Base-by-base conservation (phyloP, 1,139 yeast species). In the Blastobotrys buckinghamii region DNA sequence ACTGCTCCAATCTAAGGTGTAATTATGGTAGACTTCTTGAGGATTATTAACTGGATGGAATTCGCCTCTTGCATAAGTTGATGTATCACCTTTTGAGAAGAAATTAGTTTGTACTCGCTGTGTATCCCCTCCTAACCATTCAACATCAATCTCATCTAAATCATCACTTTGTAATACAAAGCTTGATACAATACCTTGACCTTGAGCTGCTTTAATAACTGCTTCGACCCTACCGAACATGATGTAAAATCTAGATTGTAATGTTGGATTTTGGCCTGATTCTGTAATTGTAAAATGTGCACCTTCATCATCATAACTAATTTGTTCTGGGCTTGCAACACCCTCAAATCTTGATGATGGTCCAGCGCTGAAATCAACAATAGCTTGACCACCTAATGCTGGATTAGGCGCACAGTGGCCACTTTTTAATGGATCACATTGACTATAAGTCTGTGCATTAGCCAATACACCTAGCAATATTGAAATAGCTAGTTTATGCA, bases 171-270 rank as follows among this genome's bases (percentile, higher is more conserved):
- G 94, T 53, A 88, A 72, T 56, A 81, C 86, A 58, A 87, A 81
- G 1, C 90, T 81, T 0, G 95, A 84, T 24, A 87, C 78, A 39
- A 88, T 74, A 53, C 96, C 96, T 42, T 67, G 67, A 27, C 96
- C 96, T 19, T 75, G 69, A 1, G 90, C 89, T n/a, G 90, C 84
- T 62, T 81, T 77, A 53, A 84, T 64, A 1, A 73, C 74, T 9
- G 82, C 88, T 62, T 85, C 94, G 27, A 87, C 78, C 57, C 79
- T 79, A 50, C 96, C 96, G 66, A 82, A 88, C 90, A 88, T 84
- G 55, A 88, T 78, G 66, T 86, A 85, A 63, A 84, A 86, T 53
- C 82, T 76, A 13, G 95, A 84, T 55, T 75, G 75, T 48, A 88
- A 66, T 2, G 90, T 76, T 16, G 96, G 96, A 61, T 84, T 82